A percentile compares a stretch with the other conserved stretches of the same genome.
phyloP scores from a whole-genome alignment of 345 rosid species.

The Hypericum androsaemum region DNA sequence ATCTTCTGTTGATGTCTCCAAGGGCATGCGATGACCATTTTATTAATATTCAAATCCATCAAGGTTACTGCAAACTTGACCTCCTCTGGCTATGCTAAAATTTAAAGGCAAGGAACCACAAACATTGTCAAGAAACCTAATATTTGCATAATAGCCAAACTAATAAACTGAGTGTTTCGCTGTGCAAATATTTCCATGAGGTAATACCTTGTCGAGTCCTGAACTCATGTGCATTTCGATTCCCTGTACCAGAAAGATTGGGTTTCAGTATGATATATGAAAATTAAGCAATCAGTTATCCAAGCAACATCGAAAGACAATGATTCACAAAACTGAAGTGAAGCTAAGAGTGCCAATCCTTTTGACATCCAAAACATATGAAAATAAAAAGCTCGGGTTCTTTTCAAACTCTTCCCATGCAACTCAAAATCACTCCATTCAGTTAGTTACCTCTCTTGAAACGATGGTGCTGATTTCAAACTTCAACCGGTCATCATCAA shows the following conservation, averaged over 20 bases:
- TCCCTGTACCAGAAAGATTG: slow-evolving; percentile 41
- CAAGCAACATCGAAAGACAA: too few relatives aligned
- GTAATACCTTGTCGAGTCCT: slow-evolving; percentile 74
- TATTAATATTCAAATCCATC: slow-evolving; percentile 67
- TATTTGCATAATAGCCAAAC: not conserved
- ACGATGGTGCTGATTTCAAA: slow-evolving; percentile 85
- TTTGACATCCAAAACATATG: too few relatives aligned
- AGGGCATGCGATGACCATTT: slow-evolving; percentile 70
- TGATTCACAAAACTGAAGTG: too few relatives aligned
- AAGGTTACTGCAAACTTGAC: slow-evolving; percentile 94
- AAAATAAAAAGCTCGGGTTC: too few relatives aligned
- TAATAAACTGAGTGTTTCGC: not conserved
- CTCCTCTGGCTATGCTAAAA: slow-evolving; percentile 83
- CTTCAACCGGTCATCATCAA: slow-evolving; percentile 75
- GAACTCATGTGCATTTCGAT: slow-evolving; percentile 82
- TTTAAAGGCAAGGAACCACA: slow-evolving; percentile 43
- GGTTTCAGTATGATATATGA: not conserved
- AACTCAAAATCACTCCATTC: too few relatives aligned
- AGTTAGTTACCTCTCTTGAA: slow-evolving; percentile 60
- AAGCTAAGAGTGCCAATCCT: too few relatives aligned
- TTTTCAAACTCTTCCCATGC: too few relatives aligned
- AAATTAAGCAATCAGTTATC: not conserved
- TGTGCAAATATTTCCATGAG: not conserved
- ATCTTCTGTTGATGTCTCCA: slow-evolving; percentile 90
- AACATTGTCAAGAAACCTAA: slow-evolving; percentile 13